Evolutionary conservation across 768 basidiomycete genomes (phyloP).

Genomic region (Filobasidium wieringae): DNA sequence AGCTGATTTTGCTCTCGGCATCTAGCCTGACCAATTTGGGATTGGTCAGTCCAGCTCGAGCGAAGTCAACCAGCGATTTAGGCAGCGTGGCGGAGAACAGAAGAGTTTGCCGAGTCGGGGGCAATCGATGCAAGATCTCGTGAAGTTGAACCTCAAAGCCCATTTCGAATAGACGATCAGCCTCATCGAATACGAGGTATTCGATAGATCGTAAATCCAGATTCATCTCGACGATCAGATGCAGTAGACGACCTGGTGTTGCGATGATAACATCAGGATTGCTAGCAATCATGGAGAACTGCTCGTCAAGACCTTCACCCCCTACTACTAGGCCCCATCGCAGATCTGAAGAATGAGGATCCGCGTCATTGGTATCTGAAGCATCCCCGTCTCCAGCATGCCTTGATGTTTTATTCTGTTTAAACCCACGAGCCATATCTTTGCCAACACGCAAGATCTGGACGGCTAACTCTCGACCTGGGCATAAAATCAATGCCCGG

Average conservation of each 20-base stretch:
- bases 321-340: slow-evolving; percentile 93
- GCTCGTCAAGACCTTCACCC: slow-evolving; percentile 87
- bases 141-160: slow-evolving; percentile 86
- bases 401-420: slow-evolving; percentile 44
- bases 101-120: slow-evolving; percentile 73
- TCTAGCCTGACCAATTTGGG: slow-evolving; percentile 95
- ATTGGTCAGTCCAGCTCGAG: slow-evolving; percentile 81
- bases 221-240: slow-evolving; percentile 93
- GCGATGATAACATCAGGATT: slow-evolving; percentile 96
- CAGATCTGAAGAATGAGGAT: slow-evolving; percentile 49
- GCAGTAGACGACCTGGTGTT: slow-evolving; percentile 93
- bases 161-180: slow-evolving; percentile 96
- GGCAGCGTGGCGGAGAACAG: slow-evolving; percentile 95
- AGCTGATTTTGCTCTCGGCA: slow-evolving; percentile 86
- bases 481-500: slow-evolving; percentile 75
- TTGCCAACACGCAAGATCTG: slow-evolving; percentile 93
- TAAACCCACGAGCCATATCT: slow-evolving; percentile 75
- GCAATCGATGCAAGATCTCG: slow-evolving; percentile 83
- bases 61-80: slow-evolving; percentile 89
- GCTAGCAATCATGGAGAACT: slow-evolving; percentile 85
- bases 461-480: slow-evolving; percentile 83
- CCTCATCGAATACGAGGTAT: slow-evolving; percentile 93
- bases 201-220: slow-evolving; percentile 75
- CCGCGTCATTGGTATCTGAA: slow-evolving; percentile 43
- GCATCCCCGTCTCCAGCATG: slow-evolving; percentile 62